A percentile compares a stretch with the other conserved stretches of the same genome.
Evolutionary conservation across 106 monocot genomes (phyloP).

Genomic region (Alisma plantagoaquatica): DNA sequence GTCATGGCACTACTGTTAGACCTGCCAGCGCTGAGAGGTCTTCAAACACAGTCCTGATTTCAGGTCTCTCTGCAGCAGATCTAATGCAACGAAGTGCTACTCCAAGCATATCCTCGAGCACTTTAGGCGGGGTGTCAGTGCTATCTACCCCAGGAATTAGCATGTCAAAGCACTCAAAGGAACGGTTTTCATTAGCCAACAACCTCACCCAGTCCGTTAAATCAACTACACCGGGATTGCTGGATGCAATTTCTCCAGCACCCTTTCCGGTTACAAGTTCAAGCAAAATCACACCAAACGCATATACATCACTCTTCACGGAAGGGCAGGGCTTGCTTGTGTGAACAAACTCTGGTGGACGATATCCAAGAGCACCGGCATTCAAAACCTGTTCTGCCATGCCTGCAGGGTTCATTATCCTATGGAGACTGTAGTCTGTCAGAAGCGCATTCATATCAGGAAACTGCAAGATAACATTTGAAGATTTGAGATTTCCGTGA

Average conservation of each 20-base stretch:
- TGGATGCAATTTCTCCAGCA: constrained; percentile 67
- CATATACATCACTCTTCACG: constrained; percentile 70
- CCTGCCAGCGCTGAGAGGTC: constrained; percentile 34
- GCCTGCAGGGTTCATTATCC: constrained; percentile 55
- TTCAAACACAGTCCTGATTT: constrained; percentile 56
- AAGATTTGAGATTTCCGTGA: constrained; percentile 82
- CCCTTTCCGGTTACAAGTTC: constrained; percentile 71
- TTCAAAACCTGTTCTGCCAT: constrained; percentile 86
- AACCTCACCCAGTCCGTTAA: constrained; percentile 73
- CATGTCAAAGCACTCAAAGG: constrained; percentile 62
- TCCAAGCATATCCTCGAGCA: constrained; percentile 28
- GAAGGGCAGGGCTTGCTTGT: constrained; percentile 76
- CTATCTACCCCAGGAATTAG: constrained; percentile 10
- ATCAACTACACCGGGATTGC: constrained; percentile 55
- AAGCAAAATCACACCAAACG: constrained; percentile 68
- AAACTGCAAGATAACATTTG: constrained; percentile 40
- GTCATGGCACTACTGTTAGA: no score
- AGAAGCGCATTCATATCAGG: constrained; percentile 28
- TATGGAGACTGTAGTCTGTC: constrained; percentile 63
- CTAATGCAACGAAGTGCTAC: constrained; percentile 70
- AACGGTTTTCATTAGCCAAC: constrained; percentile 28
- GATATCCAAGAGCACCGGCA: constrained; percentile 73
- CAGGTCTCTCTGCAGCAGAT: constrained; percentile 67
- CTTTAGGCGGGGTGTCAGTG: constrained; percentile 10
- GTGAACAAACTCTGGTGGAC: constrained; percentile 69